Evolutionary conservation across 2,329 filamentous ascomycete species (phyloP).

Genomic region (Xylaria digitata): DNA sequence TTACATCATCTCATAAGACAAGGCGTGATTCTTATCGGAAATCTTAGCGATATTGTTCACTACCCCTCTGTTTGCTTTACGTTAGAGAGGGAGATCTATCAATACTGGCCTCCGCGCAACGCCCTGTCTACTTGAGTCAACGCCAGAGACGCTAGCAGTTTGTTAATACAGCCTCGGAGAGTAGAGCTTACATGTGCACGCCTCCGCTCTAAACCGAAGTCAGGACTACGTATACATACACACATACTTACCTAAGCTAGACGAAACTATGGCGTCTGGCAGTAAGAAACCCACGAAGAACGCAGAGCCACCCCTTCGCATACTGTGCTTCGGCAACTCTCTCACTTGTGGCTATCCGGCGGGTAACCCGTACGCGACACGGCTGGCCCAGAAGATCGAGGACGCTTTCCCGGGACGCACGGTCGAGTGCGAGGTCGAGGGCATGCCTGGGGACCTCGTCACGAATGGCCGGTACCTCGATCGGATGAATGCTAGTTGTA

Average conservation of each 20-base stretch:
- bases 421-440: constrained; percentile 59
- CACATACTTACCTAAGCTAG: neutral
- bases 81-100: neutral
- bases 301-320: constrained; percentile 56
- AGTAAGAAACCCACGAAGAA: constrained; percentile 26
- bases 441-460: constrained; percentile 64
- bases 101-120: neutral
- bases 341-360: constrained; percentile 68
- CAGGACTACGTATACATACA: too few species aligned
- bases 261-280: constrained; percentile 16
- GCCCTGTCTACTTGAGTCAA: neutral
- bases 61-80: neutral
- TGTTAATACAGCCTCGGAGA: neutral
- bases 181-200: neutral
- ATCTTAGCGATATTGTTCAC: neutral
- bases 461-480: constrained; percentile 47
- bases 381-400: constrained; percentile 60
- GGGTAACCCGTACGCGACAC: constrained; percentile 64
- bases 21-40: neutral
- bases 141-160: neutral
- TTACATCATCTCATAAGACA: neutral
- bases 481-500: constrained; percentile 43
- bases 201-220: constrained; percentile 5
- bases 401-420: constrained; percentile 55
- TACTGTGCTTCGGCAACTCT: constrained; percentile 74